Evolutionary conservation across 495 filamentous ascomycete species (phyloP).

Genomic region (Venustampulla echinocandica): DNA sequence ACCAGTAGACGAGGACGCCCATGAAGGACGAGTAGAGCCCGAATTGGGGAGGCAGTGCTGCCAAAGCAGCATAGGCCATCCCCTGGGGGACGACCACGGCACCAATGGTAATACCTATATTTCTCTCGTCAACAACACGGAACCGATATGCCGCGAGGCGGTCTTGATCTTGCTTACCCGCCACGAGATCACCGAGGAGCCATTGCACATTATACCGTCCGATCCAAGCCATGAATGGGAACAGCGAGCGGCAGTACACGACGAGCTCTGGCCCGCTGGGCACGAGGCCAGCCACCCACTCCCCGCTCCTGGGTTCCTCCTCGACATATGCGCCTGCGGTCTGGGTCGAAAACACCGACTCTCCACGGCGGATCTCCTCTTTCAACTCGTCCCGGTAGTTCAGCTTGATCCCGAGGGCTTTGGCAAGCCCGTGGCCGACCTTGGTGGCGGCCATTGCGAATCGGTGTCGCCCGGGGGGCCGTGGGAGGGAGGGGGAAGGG

Average conservation of each 20-base stretch:
- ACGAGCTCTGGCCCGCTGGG: slow-evolving; percentile 47
- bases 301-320: slow-evolving; percentile 61
- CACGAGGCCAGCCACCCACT: slow-evolving; percentile 57
- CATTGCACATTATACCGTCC: slow-evolving; percentile 79
- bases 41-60: slow-evolving; percentile 66
- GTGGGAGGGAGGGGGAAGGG: background rate
- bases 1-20: slow-evolving; percentile 95
- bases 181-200: slow-evolving; percentile 81
- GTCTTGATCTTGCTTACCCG: slow-evolving; percentile 50
- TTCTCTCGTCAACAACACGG: slow-evolving; percentile 9
- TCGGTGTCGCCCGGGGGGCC: background rate
- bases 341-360: slow-evolving; percentile 68
- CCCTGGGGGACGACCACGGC: slow-evolving; percentile 93
- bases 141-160: background rate
- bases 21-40: slow-evolving; percentile 97
- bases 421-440: slow-evolving; percentile 66
- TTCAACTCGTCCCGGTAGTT: slow-evolving; percentile 44
- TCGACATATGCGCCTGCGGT: slow-evolving; percentile 79
- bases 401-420: slow-evolving; percentile 80
- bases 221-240: slow-evolving; percentile 88
- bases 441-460: slow-evolving; percentile 34
- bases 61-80: slow-evolving; percentile 93
- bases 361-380: slow-evolving; percentile 54
- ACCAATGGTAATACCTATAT: slow-evolving; percentile 79
- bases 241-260: slow-evolving; percentile 58